Conservation (phyloP, 306 rosid genomes). For the Cucurbita ficifolia region DNA sequence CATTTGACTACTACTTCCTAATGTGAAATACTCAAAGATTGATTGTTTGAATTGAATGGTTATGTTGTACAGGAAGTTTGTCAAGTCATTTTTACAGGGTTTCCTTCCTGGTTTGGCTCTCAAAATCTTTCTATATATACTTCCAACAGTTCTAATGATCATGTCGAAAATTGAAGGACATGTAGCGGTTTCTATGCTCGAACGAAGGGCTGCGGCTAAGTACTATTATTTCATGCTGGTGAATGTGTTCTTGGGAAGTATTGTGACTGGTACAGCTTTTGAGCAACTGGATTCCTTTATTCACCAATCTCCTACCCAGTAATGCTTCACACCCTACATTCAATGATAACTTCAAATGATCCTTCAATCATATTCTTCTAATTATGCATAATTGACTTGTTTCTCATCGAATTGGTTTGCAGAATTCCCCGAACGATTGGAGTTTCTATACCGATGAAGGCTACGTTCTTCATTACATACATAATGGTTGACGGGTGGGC, state of each 20-base stretch:
- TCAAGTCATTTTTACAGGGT: constrained; percentile 97
- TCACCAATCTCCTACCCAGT: constrained; percentile 89
- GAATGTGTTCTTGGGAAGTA: constrained; percentile 95
- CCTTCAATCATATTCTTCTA: neutral
- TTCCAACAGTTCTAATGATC: constrained; percentile 79
- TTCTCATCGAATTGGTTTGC: constrained; percentile 9
- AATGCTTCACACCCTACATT: constrained; percentile 12
- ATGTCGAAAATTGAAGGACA: constrained; percentile 95
- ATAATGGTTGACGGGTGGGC: constrained; percentile 99
- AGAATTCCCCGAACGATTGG: constrained; percentile 97
- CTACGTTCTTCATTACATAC: constrained; percentile 93
- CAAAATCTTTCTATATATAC: constrained; percentile 75
- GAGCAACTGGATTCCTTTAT: constrained; percentile 81
- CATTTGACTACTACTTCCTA: neutral
- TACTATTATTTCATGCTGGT: constrained; percentile 91
- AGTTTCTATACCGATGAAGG: constrained; percentile 91
- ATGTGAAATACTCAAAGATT: neutral
- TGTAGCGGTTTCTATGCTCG: constrained; percentile 62
- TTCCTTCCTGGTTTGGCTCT: constrained; percentile 98
- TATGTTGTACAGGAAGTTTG: constrained; percentile 47
- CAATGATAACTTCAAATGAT: neutral
- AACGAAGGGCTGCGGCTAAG: constrained; percentile 68
- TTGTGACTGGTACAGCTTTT: constrained; percentile 89
- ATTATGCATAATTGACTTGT: neutral
- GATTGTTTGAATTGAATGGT: neutral